Conservation (phyloP, 2,329 filamentous ascomycete genomes). For the Pseudogymnoascus sp. region DNA sequence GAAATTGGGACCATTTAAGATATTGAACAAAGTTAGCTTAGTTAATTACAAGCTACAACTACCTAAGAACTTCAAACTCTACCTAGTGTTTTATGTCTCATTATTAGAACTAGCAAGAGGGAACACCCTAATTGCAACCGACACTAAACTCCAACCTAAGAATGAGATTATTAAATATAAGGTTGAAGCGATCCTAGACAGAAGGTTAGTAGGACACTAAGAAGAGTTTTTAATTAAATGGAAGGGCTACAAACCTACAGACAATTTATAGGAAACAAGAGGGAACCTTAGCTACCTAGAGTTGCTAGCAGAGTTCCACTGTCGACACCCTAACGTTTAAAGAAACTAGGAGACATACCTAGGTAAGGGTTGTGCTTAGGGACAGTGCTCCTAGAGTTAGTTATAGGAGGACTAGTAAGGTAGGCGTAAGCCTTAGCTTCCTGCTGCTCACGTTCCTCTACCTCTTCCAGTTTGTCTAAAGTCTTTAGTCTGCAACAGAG, state of each 20-base stretch:
- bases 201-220: not conserved
- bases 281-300: not conserved
- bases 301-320: too few species aligned
- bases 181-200: not conserved
- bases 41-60: not conserved
- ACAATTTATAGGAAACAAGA: not conserved
- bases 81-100: not conserved
- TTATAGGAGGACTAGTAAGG: too few species aligned
- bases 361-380: too few species aligned
- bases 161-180: not conserved
- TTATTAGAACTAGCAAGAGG: not conserved
- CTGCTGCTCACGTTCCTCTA: too few species aligned
- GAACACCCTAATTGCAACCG: not conserved
- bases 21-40: not conserved
- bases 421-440: too few species aligned
- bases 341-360: too few species aligned
- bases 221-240: not conserved
- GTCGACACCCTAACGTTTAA: too few species aligned
- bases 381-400: too few species aligned
- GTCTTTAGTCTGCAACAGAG: too few species aligned
- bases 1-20: not conserved
- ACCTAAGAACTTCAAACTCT: not conserved
- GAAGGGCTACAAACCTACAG: not conserved
- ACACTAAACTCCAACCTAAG: not conserved
- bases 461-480: too few species aligned